A percentile compares a stretch with the other conserved stretches of the same genome.
phyloP scores from a whole-genome alignment of 2,329 filamentous ascomycete species.

The Hypocrella siamensis region DNA sequence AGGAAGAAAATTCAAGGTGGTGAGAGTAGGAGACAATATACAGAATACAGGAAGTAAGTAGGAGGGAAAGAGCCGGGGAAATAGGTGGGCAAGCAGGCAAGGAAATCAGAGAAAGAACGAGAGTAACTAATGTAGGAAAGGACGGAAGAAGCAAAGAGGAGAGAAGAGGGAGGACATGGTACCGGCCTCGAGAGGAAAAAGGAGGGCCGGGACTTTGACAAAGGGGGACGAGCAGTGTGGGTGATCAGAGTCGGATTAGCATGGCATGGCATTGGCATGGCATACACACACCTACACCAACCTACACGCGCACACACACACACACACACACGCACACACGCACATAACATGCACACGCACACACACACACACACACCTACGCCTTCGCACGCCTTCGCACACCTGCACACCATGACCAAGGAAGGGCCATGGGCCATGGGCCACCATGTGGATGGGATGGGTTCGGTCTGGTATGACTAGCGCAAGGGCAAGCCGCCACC shows the following conservation, averaged over 20 bases:
- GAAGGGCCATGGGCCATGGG: too few species aligned
- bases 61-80: slow-evolving; percentile 2
- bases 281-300: slow-evolving; percentile 1
- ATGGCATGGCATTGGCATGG: neutral
- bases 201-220: slow-evolving; percentile 5
- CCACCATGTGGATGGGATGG: slow-evolving; percentile 3
- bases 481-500: slow-evolving; percentile 5
- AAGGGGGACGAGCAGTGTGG: slow-evolving; percentile 3
- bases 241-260: slow-evolving; percentile 4
- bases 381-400: too few species aligned
- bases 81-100: slow-evolving; percentile 4
- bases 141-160: slow-evolving; percentile 4
- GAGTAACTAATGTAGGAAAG: slow-evolving; percentile 4
- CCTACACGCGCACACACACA: neutral
- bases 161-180: slow-evolving; percentile 3
- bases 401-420: too few species aligned
- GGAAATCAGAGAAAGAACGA: slow-evolving; percentile 4
- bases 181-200: slow-evolving; percentile 2
- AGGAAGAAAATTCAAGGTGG: slow-evolving; percentile 1
- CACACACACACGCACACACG: neutral
- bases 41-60: slow-evolving; percentile 1
- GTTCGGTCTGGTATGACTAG: slow-evolving; percentile 5
- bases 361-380: too few species aligned
- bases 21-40: too few species aligned
- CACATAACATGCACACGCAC: too few species aligned